Evolutionary conservation across 2,329 filamentous ascomycete genomes (phyloP).

Genomic region (Fusarium tupiense): DNA sequence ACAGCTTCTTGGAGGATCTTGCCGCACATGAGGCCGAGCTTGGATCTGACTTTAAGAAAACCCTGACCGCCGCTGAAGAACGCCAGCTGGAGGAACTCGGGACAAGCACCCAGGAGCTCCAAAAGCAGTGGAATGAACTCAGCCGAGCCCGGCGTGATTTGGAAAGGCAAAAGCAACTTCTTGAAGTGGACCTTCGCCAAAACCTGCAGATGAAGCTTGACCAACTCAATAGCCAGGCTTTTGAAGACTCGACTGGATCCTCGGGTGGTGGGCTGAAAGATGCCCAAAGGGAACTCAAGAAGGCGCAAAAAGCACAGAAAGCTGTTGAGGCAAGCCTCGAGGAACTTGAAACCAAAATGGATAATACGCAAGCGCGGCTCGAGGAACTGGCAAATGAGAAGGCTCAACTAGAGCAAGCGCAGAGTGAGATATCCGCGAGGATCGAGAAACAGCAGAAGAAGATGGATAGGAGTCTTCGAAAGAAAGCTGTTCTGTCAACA

Average conservation of each 20-base stretch:
- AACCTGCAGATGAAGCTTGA: slow-evolving; percentile 89
- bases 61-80: slow-evolving; percentile 84
- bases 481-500: slow-evolving; percentile 81
- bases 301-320: slow-evolving; percentile 74
- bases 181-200: slow-evolving; percentile 89
- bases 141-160: slow-evolving; percentile 79
- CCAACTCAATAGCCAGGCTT: slow-evolving; percentile 80
- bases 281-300: slow-evolving; percentile 82
- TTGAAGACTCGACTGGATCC: slow-evolving; percentile 71
- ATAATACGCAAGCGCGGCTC: slow-evolving; percentile 59
- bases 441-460: slow-evolving; percentile 89
- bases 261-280: slow-evolving; percentile 76
- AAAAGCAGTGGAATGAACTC: slow-evolving; percentile 79
- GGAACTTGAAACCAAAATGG: slow-evolving; percentile 79
- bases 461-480: slow-evolving; percentile 91
- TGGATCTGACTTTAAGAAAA: slow-evolving; percentile 90
- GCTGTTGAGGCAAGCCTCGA: slow-evolving; percentile 74
- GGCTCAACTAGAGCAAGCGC: slow-evolving; percentile 73
- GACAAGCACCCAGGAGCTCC: slow-evolving; percentile 74
- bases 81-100: slow-evolving; percentile 78
- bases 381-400: slow-evolving; percentile 64
- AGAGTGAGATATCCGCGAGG: slow-evolving; percentile 78
- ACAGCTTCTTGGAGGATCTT: slow-evolving; percentile 79
- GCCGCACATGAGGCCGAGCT: slow-evolving; percentile 83
- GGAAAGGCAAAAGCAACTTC: slow-evolving; percentile 80